These are phyloP conservation scores for Acanthamoeba sp. DNA, from an alignment of 208 protist species.

Conservation along the genomic window DNA sequence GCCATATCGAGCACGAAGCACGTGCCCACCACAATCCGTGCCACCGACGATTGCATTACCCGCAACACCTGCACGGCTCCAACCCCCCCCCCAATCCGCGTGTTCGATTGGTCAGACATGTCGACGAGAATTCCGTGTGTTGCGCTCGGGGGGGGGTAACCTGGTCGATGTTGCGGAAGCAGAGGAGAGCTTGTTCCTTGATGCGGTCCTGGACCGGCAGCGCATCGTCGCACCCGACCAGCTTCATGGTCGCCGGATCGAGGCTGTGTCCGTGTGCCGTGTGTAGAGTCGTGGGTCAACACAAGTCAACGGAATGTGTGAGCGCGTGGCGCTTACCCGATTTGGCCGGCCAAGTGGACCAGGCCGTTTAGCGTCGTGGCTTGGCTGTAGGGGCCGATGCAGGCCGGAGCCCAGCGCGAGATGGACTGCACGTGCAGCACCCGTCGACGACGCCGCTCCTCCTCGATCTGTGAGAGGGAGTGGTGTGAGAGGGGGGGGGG, in stretches of 20 bases:
- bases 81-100: background rate
- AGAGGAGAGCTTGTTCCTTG: background rate
- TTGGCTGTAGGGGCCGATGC: conserved; percentile 78
- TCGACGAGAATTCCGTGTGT: no score
- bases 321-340: background rate
- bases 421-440: conserved; percentile 77
- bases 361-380: conserved; percentile 12
- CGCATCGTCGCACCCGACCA: background rate
- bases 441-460: background rate
- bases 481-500: no score
- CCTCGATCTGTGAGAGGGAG: no score
- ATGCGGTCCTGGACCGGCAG: background rate
- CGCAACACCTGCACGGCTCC: background rate
- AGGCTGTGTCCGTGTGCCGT: background rate
- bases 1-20: conserved; percentile 8
- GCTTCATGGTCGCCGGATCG: conserved; percentile 57
- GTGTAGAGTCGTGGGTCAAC: background rate
- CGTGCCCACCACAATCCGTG: conserved; percentile 2
- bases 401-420: conserved; percentile 69
- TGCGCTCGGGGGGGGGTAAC: background rate
- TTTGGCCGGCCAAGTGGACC: conserved; percentile 69
- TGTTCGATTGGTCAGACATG: no score
- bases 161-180: conserved; percentile 40
- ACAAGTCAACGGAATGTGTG: background rate
- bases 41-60: conserved; percentile 18